phyloP scores from a whole-genome alignment of 2,329 filamentous ascomycete genomes.

The Penicillium janthinellum region DNA sequence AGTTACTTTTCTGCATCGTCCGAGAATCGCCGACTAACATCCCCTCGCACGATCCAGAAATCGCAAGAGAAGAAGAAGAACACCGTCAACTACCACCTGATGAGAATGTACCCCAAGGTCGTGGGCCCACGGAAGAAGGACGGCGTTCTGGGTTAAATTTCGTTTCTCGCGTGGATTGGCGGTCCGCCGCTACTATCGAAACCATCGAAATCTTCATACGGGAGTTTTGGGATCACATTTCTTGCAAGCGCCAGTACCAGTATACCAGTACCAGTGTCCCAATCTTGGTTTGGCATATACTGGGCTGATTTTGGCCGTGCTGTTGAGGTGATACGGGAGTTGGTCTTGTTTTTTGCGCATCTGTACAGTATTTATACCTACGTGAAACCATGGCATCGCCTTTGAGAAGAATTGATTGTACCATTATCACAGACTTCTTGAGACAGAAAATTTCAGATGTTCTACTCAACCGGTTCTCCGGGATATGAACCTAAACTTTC shows the following conservation, averaged over 20 bases:
- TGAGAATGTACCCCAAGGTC: constrained; percentile 73
- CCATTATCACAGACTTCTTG: constrained; percentile 10
- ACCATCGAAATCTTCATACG: constrained; percentile 3
- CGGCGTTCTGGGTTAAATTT: constrained; percentile 38
- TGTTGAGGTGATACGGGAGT: constrained; percentile 19
- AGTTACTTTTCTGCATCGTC: background rate
- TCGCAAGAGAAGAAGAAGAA: constrained; percentile 64
- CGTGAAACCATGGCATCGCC: constrained; percentile 19
- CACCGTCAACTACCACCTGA: constrained; percentile 88
- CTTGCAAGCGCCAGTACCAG: background rate
- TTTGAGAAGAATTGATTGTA: constrained; percentile 25
- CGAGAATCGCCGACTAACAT: constrained; percentile 6
- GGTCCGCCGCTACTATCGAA: background rate
- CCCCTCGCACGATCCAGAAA: constrained; percentile 49
- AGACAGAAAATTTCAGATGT: no score
- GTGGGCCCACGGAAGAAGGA: constrained; percentile 70
- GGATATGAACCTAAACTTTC: constrained; percentile 14
- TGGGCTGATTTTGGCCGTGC: constrained; percentile 10
- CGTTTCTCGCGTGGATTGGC: constrained; percentile 1
- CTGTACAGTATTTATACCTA: constrained; percentile 34
- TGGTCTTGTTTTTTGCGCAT: constrained; percentile 21
- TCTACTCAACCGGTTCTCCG: background rate
- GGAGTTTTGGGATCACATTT: constrained; percentile 21
- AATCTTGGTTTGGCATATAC: background rate
- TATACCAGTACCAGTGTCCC: background rate